A percentile compares a stretch with the other conserved stretches of the same genome.
Conservation (phyloP, 306 rosid genomes). For the Dicorynia guianensis region DNA sequence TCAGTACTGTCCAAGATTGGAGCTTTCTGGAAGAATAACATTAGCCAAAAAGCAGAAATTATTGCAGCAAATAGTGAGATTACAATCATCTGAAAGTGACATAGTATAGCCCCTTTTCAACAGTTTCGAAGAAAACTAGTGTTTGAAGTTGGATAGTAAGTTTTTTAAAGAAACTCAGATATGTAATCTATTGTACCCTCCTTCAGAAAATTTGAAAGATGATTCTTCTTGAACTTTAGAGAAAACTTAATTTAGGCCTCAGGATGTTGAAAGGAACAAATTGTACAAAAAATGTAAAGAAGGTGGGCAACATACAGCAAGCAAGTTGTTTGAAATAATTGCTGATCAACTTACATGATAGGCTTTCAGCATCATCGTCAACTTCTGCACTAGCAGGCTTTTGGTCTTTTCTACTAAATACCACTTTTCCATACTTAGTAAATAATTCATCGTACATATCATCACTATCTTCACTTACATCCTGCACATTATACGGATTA, state of each 20-base stretch:
- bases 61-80: not conserved
- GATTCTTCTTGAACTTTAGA: conserved; percentile 19
- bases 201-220: conserved; percentile 11
- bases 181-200: not conserved
- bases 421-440: conserved; percentile 83
- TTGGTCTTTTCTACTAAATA: conserved; percentile 66
- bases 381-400: conserved; percentile 74
- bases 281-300: conserved; percentile 7
- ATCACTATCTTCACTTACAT: conserved; percentile 71
- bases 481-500: conserved; percentile 58
- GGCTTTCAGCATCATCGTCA: conserved; percentile 94
- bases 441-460: conserved; percentile 87
- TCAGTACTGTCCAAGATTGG: not conserved
- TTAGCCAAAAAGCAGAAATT: no score
- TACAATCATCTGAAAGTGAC: no score
- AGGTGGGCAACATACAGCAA: not conserved
- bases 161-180: not conserved
- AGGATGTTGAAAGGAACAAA: conserved; percentile 17
- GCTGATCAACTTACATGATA: conserved; percentile 73
- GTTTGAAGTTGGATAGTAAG: no score
- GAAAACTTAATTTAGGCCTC: conserved; percentile 5
- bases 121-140: no score
- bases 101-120: no score
- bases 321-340: conserved; percentile 10
- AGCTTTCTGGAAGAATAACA: no score